phyloP scores from a whole-genome alignment of 1,139 yeast species.

The Taphrina flavorubra region DNA sequence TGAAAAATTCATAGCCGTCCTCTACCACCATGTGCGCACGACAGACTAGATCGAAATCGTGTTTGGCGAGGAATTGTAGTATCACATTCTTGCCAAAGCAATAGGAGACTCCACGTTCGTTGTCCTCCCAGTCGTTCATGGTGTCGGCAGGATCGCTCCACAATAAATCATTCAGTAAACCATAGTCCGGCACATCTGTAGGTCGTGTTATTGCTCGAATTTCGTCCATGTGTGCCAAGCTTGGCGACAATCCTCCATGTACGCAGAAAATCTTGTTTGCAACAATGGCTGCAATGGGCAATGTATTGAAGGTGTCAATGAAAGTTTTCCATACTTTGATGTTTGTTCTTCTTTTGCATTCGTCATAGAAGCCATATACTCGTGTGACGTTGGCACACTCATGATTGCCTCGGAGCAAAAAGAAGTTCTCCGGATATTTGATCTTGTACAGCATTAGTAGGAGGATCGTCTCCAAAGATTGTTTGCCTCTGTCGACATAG shows the following conservation, averaged over 20 bases:
- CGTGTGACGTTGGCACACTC: constrained; percentile 92
- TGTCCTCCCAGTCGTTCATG: constrained; percentile 95
- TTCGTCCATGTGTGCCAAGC: constrained; percentile 86
- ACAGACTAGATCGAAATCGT: constrained; percentile 92
- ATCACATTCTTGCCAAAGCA: constrained; percentile 93
- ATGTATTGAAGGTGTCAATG: constrained; percentile 89
- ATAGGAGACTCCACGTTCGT: constrained; percentile 96
- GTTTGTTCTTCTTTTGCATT: constrained; percentile 90
- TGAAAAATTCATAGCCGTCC: constrained; percentile 96
- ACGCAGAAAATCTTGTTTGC: constrained; percentile 97
- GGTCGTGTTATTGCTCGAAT: constrained; percentile 90
- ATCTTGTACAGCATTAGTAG: constrained; percentile 87
- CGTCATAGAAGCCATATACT: constrained; percentile 96
- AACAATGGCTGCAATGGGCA: constrained; percentile 94
- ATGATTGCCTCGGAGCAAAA: constrained; percentile 89
- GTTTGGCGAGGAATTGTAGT: constrained; percentile 82
- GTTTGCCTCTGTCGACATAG: constrained; percentile 96
- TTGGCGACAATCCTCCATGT: constrained; percentile 96
- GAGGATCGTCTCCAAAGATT: constrained; percentile 86
- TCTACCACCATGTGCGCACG: constrained; percentile 99
- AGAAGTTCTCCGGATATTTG: constrained; percentile 95
- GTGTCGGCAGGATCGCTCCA: constrained; percentile 99
- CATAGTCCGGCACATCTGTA: constrained; percentile 96
- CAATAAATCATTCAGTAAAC: constrained; percentile 82
- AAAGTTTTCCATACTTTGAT: constrained; percentile 92